phyloP scores from a whole-genome alignment of 2,329 filamentous ascomycete species.

The Capronia epimyces region DNA sequence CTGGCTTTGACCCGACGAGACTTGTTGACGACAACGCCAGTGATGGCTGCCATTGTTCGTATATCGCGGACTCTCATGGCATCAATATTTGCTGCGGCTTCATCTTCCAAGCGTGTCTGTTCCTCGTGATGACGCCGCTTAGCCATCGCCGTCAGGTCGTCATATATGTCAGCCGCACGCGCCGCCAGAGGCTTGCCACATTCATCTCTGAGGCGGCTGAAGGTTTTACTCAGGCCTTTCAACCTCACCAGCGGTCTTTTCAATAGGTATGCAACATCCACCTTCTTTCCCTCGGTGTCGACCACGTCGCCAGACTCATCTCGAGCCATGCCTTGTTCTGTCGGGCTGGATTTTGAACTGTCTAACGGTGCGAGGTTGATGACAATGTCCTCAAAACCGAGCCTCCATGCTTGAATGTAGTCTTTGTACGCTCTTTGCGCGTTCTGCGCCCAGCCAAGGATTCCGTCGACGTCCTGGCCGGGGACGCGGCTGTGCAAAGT shows the following conservation, averaged over 20 bases:
- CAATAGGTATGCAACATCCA: conserved; percentile 88
- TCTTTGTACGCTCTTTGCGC: conserved; percentile 74
- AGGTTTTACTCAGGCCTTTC: conserved; percentile 79
- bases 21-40: conserved; percentile 66
- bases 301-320: conserved; percentile 58
- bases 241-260: conserved; percentile 82
- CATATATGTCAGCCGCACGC: conserved; percentile 58
- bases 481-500: conserved; percentile 75
- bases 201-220: conserved; percentile 55
- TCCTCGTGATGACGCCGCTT: conserved; percentile 70
- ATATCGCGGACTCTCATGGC: conserved; percentile 73
- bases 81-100: conserved; percentile 80
- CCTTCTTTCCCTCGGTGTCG: conserved; percentile 74
- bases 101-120: conserved; percentile 69
- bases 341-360: conserved; percentile 40
- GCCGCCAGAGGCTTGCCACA: conserved; percentile 47
- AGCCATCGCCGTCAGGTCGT: conserved; percentile 68
- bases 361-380: conserved; percentile 82
- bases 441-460: conserved; percentile 75
- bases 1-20: conserved; percentile 78
- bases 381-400: conserved; percentile 90
- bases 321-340: conserved; percentile 51
- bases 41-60: conserved; percentile 65
- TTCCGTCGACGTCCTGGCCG: conserved; percentile 61
- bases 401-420: conserved; percentile 81